Evolutionary conservation across 1,284 basidiomycete species (phyloP).

Genomic region (Stereum hirsutum): DNA sequence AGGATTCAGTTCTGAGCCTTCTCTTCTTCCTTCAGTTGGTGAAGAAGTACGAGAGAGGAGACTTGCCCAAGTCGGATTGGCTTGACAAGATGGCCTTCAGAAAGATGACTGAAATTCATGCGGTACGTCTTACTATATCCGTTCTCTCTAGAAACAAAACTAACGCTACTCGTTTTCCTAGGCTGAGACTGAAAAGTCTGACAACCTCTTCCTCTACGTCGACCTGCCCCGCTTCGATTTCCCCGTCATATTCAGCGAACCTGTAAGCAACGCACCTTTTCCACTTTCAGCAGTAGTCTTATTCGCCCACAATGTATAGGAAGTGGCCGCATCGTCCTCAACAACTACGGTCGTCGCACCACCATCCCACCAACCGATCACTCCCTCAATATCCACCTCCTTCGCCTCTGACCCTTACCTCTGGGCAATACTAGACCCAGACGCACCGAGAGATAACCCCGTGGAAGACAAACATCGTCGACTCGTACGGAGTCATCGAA

Average conservation of each 20-base stretch:
- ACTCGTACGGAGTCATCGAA: conserved; percentile 89
- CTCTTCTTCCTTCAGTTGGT: conserved; percentile 53
- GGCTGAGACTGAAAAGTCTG: conserved; percentile 83
- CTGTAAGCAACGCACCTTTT: conserved; percentile 34
- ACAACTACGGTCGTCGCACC: conserved; percentile 29
- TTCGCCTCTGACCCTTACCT: conserved; percentile 59
- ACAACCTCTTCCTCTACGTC: conserved; percentile 88
- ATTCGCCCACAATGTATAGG: conserved; percentile 6
- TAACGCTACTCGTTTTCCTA: conserved; percentile 21
- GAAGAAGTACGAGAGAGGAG: conserved; percentile 93
- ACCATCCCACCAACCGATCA: conserved; percentile 25
- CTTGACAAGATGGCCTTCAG: conserved; percentile 89
- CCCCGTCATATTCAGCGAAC: conserved; percentile 93
- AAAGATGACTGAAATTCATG: conserved; percentile 89
- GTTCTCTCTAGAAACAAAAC: background rate
- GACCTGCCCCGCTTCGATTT: conserved; percentile 97
- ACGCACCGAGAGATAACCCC: conserved; percentile 85
- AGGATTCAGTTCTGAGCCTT: background rate
- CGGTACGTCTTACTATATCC: conserved; percentile 38
- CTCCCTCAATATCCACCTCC: conserved; percentile 35
- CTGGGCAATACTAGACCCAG: conserved; percentile 92
- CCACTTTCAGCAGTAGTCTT: conserved; percentile 2
- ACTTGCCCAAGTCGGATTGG: conserved; percentile 94
- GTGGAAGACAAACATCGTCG: conserved; percentile 97
- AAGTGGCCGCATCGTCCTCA: conserved; percentile 22